phyloP scores from a whole-genome alignment of 78 protist genomes.

The Dictyostelium firmibasis region DNA sequence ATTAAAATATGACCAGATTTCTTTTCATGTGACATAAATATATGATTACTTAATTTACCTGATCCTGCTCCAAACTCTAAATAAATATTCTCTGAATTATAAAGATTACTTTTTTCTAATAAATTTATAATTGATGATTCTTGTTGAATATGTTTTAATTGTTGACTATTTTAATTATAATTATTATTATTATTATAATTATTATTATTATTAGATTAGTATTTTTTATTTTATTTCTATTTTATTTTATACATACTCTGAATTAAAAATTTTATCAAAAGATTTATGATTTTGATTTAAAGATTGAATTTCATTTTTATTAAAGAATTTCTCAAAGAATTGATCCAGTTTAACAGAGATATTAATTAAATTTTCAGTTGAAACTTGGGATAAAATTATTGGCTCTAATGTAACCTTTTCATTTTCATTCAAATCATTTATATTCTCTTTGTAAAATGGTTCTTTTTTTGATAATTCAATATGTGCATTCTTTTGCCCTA shows the following conservation, averaged over 20 bases:
- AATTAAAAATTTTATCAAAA: constrained; percentile 14
- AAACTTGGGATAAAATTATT: constrained; percentile 7
- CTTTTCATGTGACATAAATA: constrained; percentile 36
- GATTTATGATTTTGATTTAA: constrained; percentile 14
- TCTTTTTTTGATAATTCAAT: constrained; percentile 17
- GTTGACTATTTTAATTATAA: not conserved
- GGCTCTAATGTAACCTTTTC: not conserved
- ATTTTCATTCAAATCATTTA: constrained; percentile 15
- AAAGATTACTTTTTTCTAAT: not conserved
- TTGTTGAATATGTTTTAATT: constrained; percentile 65
- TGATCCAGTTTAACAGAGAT: constrained; percentile 39
- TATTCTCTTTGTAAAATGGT: constrained; percentile 20
- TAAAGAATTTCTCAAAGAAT: not conserved
- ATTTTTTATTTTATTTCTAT: not conserved
- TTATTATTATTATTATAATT: not conserved
- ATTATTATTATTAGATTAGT: not conserved
- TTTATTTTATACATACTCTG: constrained; percentile 61
- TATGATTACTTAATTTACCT: constrained; percentile 70
- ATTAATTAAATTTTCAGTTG: constrained; percentile 1
- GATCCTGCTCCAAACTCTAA: constrained; percentile 74
- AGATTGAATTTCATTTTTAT: not conserved
- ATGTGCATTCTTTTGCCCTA: constrained; percentile 24
- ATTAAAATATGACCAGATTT: constrained; percentile 53
- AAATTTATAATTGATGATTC: constrained; percentile 55
- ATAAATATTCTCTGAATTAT: constrained; percentile 1